Evolutionary conservation across 2,329 filamentous ascomycete genomes (phyloP).

Genomic region (Zasmidium cellare): DNA sequence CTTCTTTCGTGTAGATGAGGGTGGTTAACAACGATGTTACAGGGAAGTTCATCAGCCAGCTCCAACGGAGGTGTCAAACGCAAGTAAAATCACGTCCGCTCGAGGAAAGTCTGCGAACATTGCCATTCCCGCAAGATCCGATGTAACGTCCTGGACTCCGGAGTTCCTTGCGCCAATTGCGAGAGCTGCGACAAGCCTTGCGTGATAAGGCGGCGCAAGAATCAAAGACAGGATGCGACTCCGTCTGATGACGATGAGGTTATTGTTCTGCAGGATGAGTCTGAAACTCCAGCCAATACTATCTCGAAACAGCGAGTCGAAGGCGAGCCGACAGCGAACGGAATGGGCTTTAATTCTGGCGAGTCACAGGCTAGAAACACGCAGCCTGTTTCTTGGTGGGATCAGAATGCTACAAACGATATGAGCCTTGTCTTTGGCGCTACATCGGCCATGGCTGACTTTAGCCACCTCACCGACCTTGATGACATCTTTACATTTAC

Average conservation of each 20-base stretch:
- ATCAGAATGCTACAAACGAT: not conserved
- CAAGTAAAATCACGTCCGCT: not conserved
- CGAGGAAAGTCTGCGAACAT: not conserved
- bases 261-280: not conserved
- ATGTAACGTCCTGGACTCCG: not conserved
- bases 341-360: not conserved
- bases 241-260: not conserved
- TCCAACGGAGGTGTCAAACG: not conserved
- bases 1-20: too few relatives aligned
- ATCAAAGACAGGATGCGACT: not conserved
- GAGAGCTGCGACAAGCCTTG: not conserved
- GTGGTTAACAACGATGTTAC: too few relatives aligned
- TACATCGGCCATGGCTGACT: conserved; percentile 2
- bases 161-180: conserved; percentile 4
- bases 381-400: not conserved
- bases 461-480: conserved; percentile 20
- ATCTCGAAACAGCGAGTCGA: not conserved
- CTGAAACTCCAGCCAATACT: not conserved
- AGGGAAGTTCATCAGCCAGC: not conserved
- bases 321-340: not conserved
- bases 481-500: conserved; percentile 24
- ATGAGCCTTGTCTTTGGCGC: not conserved
- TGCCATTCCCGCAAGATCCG: not conserved
- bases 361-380: not conserved
- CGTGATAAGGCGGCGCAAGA: conserved; percentile 1